phyloP scores from a whole-genome alignment of 2,329 filamentous ascomycete species.

The Verruconis gallopava region DNA sequence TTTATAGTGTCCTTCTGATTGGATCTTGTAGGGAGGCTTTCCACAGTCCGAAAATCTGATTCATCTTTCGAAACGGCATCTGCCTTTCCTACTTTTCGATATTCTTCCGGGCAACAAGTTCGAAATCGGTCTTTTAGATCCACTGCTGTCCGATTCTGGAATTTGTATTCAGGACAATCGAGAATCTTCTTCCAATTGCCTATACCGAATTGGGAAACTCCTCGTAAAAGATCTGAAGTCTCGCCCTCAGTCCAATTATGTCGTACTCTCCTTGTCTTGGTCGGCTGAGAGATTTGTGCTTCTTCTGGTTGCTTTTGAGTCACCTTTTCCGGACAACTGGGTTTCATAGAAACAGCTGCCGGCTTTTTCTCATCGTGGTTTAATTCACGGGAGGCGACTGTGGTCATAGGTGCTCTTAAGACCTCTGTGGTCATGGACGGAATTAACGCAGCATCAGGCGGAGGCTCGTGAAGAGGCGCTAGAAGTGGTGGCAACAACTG shows the following conservation, averaged over 20 bases:
- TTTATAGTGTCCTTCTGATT: neutral
- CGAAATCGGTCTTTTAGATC: slow-evolving; percentile 50
- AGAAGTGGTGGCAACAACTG: slow-evolving; percentile 38
- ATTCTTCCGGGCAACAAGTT: slow-evolving; percentile 39
- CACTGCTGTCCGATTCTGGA: slow-evolving; percentile 43
- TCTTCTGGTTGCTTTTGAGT: neutral
- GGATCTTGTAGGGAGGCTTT: too few species aligned
- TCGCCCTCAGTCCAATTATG: slow-evolving; percentile 52
- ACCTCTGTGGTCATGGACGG: slow-evolving; percentile 38
- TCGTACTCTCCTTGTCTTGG: slow-evolving; percentile 40
- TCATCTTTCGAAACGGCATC: neutral
- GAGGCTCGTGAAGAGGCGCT: slow-evolving; percentile 50
- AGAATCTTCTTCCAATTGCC: slow-evolving; percentile 53
- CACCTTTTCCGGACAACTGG: slow-evolving; percentile 1
- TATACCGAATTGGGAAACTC: slow-evolving; percentile 48
- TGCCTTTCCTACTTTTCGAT: slow-evolving; percentile 20
- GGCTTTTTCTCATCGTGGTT: neutral
- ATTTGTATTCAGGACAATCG: slow-evolving; percentile 41
- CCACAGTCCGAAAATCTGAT: neutral
- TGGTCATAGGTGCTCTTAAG: neutral
- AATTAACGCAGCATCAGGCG: slow-evolving; percentile 46
- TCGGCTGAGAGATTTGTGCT: slow-evolving; percentile 17
- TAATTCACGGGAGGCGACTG: neutral
- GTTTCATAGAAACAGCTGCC: neutral
- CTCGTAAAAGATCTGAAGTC: slow-evolving; percentile 43